These are phyloP conservation scores for Knoxia roxburghii DNA, from an alignment of 257 asterid species.

Conservation along the genomic window DNA sequence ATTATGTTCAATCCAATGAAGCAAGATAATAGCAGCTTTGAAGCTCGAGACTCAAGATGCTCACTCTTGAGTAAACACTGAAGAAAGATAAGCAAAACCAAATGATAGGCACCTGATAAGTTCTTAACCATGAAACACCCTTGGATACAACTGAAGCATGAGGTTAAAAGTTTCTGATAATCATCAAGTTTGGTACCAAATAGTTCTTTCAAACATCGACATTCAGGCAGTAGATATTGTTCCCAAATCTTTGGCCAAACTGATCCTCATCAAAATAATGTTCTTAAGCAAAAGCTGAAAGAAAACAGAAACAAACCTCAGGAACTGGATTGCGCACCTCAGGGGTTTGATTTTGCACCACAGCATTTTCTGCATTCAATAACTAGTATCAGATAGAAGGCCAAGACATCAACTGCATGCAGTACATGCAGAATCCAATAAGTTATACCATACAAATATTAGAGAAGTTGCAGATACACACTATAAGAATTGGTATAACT, in stretches of 20 bases:
- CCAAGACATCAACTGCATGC: conserved; percentile 2
- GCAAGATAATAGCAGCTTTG: neutral
- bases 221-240: neutral
- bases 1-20: neutral
- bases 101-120: neutral
- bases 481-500: neutral
- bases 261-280: neutral
- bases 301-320: conserved; percentile 37
- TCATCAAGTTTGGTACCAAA: neutral
- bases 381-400: conserved; percentile 17
- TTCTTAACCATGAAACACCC: neutral
- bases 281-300: neutral
- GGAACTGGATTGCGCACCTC: conserved; percentile 41
- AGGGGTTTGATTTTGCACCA: conserved; percentile 31
- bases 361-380: conserved; percentile 48
- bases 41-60: neutral
- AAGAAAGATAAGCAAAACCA: neutral
- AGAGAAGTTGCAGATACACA: neutral
- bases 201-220: neutral
- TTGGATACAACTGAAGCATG: neutral
- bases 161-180: neutral
- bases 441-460: neutral
- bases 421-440: neutral
- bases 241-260: neutral
- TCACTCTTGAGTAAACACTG: neutral